phyloP scores from a whole-genome alignment of 2,329 filamentous ascomycete species.

The Pezicula radicicola region DNA sequence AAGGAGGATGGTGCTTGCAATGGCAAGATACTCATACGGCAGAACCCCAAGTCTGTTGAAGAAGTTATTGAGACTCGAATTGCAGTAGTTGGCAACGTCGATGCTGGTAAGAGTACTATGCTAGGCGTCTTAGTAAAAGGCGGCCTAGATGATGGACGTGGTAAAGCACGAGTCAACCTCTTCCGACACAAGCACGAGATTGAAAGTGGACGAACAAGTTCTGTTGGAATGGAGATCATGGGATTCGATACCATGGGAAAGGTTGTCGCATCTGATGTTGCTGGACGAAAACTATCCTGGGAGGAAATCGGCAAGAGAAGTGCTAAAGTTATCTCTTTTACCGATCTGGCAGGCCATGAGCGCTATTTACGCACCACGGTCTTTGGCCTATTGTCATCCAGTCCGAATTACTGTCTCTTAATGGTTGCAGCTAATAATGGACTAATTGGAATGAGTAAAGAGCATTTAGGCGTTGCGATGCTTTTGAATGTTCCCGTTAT shows the following conservation, averaged over 20 bases:
- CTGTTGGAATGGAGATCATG: slow-evolving; percentile 98
- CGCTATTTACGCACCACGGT: slow-evolving; percentile 93
- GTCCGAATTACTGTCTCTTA: slow-evolving; percentile 93
- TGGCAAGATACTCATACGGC: slow-evolving; percentile 84
- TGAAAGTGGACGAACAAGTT: slow-evolving; percentile 91
- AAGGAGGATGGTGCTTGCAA: slow-evolving; percentile 67
- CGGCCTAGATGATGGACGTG: slow-evolving; percentile 88
- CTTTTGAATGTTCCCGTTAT: slow-evolving; percentile 96
- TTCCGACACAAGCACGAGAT: slow-evolving; percentile 98
- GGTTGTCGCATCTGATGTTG: slow-evolving; percentile 76
- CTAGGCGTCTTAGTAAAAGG: slow-evolving; percentile 94
- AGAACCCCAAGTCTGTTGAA: slow-evolving; percentile 70
- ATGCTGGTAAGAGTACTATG: slow-evolving; percentile 96
- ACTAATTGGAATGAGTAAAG: slow-evolving; percentile 95
- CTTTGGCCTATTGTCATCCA: slow-evolving; percentile 89
- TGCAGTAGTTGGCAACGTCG: slow-evolving; percentile 95
- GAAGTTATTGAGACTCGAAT: slow-evolving; percentile 94
- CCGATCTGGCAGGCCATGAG: slow-evolving; percentile 93
- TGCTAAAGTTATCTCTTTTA: slow-evolving; percentile 95
- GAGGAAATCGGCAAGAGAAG: slow-evolving; percentile 95
- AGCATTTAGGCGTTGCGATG: slow-evolving; percentile 91
- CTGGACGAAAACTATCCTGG: slow-evolving; percentile 88
- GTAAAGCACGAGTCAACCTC: slow-evolving; percentile 89
- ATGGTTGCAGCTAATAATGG: slow-evolving; percentile 99
- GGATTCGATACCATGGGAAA: slow-evolving; percentile 88